These are phyloP conservation scores for Forsythia viridissima DNA, from an alignment of 257 asterid genomes.

Conservation along the genomic window DNA sequence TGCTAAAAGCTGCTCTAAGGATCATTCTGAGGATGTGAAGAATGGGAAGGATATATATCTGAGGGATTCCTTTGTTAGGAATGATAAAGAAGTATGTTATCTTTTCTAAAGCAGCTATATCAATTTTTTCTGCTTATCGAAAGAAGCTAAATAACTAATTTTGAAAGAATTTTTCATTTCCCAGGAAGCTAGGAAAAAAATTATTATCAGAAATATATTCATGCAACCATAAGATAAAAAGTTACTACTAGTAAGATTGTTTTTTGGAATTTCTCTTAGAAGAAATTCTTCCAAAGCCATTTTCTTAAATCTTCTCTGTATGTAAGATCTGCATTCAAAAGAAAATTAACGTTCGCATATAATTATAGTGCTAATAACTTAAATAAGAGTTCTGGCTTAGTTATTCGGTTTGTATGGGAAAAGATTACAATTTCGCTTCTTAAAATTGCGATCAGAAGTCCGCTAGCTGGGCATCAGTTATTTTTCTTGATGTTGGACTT, in stretches of 20 bases:
- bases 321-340: not conserved
- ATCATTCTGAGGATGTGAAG: constrained; percentile 31
- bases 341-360: not conserved
- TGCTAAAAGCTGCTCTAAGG: constrained; percentile 26
- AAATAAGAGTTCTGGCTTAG: not conserved
- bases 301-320: not conserved
- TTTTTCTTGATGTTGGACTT: not conserved
- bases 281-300: not conserved
- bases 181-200: not conserved
- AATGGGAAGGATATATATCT: constrained; percentile 25
- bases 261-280: not conserved
- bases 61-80: constrained; percentile 6
- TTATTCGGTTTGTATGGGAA: not conserved
- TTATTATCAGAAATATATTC: not conserved
- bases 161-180: not conserved
- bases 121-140: not conserved
- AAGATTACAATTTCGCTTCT: not conserved
- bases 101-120: constrained; percentile 7
- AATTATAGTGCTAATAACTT: not conserved
- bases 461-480: not conserved
- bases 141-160: not conserved
- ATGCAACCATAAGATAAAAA: not conserved
- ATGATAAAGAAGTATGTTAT: constrained; percentile 31
- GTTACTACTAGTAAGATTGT: not conserved
- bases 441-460: not conserved